Percentiles rank a stretch among this genome's conserved stretches.
phyloP scores from a whole-genome alignment of 2,329 filamentous ascomycete species.

The Claviceps arundinis region DNA sequence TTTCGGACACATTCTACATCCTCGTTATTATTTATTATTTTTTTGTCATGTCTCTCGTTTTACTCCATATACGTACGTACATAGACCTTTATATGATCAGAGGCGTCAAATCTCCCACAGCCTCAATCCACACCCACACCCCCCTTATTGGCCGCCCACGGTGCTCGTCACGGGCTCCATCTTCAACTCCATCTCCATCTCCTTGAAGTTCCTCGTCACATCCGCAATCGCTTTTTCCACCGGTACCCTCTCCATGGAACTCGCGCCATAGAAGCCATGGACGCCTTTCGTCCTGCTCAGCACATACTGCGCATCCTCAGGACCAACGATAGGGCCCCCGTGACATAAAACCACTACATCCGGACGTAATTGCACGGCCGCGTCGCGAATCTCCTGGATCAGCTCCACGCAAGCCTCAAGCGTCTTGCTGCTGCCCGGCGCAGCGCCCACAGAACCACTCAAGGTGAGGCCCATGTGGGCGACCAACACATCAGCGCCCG shows the following conservation, averaged over 20 bases:
- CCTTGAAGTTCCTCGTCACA: conserved; percentile 18
- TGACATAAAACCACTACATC: conserved; percentile 51
- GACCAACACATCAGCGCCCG: conserved; percentile 54
- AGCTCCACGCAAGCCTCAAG: conserved; percentile 50
- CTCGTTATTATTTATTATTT: no score
- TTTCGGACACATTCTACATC: no score
- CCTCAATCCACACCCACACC: no score
- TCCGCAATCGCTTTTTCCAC: conserved; percentile 50
- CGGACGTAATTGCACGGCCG: conserved; percentile 38
- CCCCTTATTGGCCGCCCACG: background rate
- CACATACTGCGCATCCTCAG: conserved; percentile 50
- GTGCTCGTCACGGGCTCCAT: background rate
- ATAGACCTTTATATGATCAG: no score
- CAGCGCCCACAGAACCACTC: conserved; percentile 49
- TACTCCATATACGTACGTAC: no score
- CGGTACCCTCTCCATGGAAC: conserved; percentile 54
- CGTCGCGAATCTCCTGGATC: conserved; percentile 52
- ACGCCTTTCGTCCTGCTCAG: conserved; percentile 45
- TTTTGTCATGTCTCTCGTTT: no score
- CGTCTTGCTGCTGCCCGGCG: conserved; percentile 35
- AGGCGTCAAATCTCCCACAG: no score
- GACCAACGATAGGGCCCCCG: conserved; percentile 52
- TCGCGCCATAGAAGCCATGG: conserved; percentile 59
- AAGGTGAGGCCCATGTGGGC: conserved; percentile 58
- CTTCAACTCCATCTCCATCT: background rate